Conservation (phyloP, 208 protist genomes). For the Leishmania turanica region DNA sequence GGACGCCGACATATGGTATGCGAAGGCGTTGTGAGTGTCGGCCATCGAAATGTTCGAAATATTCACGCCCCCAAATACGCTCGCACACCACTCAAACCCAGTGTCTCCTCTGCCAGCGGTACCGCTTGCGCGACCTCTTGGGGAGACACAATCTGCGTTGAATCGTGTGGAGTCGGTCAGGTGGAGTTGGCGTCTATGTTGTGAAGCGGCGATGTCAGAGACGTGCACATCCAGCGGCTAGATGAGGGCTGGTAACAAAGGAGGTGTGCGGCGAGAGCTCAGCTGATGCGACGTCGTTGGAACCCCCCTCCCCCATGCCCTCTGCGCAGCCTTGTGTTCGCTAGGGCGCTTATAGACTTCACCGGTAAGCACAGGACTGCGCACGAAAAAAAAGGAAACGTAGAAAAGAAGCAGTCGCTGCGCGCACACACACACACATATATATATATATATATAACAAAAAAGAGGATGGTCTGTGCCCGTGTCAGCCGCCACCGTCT, state of each 20-base stretch:
- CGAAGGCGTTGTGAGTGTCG: constrained; percentile 56
- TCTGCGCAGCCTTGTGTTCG: not conserved
- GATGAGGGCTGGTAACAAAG: not conserved
- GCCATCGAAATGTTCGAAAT: constrained; percentile 44
- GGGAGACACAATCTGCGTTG: not conserved
- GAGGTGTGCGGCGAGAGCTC: not conserved
- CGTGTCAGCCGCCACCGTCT: not conserved
- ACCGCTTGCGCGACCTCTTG: not conserved
- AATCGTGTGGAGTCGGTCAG: too few relatives aligned
- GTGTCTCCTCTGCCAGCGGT: constrained; percentile 10
- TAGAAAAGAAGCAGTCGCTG: not conserved
- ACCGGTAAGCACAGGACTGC: not conserved
- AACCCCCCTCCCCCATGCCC: not conserved
- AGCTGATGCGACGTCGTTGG: not conserved
- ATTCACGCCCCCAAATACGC: constrained; percentile 33
- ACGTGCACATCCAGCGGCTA: not conserved
- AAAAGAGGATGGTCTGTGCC: not conserved
- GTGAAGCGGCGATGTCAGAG: not conserved
- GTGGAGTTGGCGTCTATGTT: not conserved
- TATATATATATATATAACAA: too few relatives aligned
- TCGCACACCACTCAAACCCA: constrained; percentile 55
- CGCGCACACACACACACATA: too few relatives aligned
- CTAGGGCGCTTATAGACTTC: not conserved
- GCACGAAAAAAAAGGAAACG: not conserved
- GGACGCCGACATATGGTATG: constrained; percentile 35